Evolutionary conservation across 306 rosid genomes (phyloP).

Genomic region (Hylodesmum podocarpum): DNA sequence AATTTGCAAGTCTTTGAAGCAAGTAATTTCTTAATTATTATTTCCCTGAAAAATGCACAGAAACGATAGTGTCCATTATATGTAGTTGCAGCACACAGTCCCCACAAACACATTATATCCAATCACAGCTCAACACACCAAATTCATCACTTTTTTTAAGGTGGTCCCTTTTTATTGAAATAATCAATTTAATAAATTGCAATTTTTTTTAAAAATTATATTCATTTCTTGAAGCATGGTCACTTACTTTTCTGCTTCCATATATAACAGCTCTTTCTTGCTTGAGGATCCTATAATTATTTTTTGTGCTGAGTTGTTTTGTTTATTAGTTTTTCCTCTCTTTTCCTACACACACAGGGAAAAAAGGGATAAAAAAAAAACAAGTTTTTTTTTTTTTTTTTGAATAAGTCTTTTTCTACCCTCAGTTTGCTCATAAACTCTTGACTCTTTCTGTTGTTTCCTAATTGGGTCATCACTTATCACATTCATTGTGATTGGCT

Average conservation of each 20-base stretch:
- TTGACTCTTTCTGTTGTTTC: conserved; percentile 37
- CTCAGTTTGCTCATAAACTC: conserved; percentile 26
- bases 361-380: conserved; percentile 44
- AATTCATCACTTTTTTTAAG: conserved; percentile 35
- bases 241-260: conserved; percentile 36
- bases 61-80: conserved; percentile 34
- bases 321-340: not conserved
- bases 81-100: conserved; percentile 40
- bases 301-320: conserved; percentile 17
- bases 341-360: conserved; percentile 33
- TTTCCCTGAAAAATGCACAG: conserved; percentile 9
- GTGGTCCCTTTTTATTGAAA: not conserved
- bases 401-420: not conserved
- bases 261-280: conserved; percentile 26
- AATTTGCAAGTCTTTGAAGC: not conserved
- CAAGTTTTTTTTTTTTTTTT: conserved; percentile 21
- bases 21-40: not conserved
- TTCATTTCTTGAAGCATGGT: conserved; percentile 46
- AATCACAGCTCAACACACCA: conserved; percentile 68
- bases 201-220: conserved; percentile 34
- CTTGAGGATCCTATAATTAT: conserved; percentile 26
- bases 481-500: conserved; percentile 27
- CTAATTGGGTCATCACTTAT: conserved; percentile 30
- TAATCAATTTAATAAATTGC: not conserved
- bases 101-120: conserved; percentile 55